Evolutionary conservation across 192 early-diverging fungal genomes (phyloP), one percentile per base, ranked within the genome.

Genomic region (Coemansia sp.): DNA sequence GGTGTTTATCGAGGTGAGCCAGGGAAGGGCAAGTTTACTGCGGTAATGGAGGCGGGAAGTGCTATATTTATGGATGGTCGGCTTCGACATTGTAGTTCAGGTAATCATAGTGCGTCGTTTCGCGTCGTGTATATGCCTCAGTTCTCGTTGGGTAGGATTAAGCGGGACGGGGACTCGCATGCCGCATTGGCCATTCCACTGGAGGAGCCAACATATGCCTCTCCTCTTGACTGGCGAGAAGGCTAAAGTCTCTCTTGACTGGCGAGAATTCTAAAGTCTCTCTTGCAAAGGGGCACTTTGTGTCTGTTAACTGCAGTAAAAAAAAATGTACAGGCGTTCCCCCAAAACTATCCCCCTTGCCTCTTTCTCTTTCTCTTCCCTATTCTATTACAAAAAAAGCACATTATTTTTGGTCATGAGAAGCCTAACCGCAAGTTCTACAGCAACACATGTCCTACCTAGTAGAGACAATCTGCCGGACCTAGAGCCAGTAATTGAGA

Each of bases 21-120:
- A 19, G n/a, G 19, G 19, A 60, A 7, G 13, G n/a, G 10, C 11
- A 32, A 26, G 14, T 65, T 82, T 35, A 17, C 59, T 5, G 74
- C 72, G 1, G 46, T 23, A 5, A 58, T 82, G 71, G 13, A 61
- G 58, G 79, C 79, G 4, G 79, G 79, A 4, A 66, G 62, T 16
- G 79, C 69, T 8, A 44, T 82, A 68, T 73, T 82, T 47, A 82
- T 82, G 79, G 79, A 82, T 21, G 79, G 79, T 0, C 68, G 79
- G 28, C 32, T 82, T 35, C 35, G 79, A 10, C 79, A 82, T 26
- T 82, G 79, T 68, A 82, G 79, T 49, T 52, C 63, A 2, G 79
- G 43, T 1, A 82, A 77, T 44, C 19, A 3, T 1, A 55, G 21
- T 37, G 10, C 68, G 1, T n/a, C 9, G 30, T 77, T 82, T 43